A percentile compares a stretch with the other conserved stretches of the same genome.
Conservation (phyloP, 169 alveolate species). For the Plasmodium ovale region DNA sequence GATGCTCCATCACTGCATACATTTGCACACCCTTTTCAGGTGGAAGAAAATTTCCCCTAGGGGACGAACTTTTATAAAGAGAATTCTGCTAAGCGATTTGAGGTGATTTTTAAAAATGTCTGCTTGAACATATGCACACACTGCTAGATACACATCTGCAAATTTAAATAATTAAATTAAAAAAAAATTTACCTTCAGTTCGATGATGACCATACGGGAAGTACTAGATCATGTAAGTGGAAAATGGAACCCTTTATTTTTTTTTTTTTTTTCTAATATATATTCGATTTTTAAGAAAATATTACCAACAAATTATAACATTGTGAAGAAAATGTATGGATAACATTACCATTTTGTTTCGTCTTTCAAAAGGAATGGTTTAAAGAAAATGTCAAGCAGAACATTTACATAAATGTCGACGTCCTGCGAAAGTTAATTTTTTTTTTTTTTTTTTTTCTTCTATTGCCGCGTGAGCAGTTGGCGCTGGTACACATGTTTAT, state of each 20-base stretch:
- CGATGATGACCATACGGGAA: constrained; percentile 43
- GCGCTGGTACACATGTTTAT: background rate
- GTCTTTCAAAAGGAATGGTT: constrained; percentile 50
- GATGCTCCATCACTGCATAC: too few relatives aligned
- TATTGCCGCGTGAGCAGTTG: too few relatives aligned
- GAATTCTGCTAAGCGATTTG: constrained; percentile 25
- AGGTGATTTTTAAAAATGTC: constrained; percentile 17
- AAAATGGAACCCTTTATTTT: background rate
- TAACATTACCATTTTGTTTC: background rate
- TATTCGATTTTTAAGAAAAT: background rate
- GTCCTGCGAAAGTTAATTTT: constrained; percentile 39
- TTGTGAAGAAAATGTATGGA: background rate
- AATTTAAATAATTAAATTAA: background rate
- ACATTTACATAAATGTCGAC: constrained; percentile 41
- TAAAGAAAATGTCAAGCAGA: constrained; percentile 54
- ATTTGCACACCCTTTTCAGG: constrained; percentile 6
- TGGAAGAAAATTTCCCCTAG: constrained; percentile 26
- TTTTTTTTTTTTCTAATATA: background rate
- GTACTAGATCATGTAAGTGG: constrained; percentile 54
- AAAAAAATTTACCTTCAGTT: constrained; percentile 13
- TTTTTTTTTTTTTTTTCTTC: too few relatives aligned
- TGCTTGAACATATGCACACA: background rate
- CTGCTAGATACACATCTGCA: background rate
- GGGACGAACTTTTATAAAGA: constrained; percentile 46
- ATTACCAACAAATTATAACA: background rate